Evolutionary conservation across 2,329 filamentous ascomycete genomes (phyloP), one percentile per base, ranked within the genome.

Genomic region (Nemania abortiva): DNA sequence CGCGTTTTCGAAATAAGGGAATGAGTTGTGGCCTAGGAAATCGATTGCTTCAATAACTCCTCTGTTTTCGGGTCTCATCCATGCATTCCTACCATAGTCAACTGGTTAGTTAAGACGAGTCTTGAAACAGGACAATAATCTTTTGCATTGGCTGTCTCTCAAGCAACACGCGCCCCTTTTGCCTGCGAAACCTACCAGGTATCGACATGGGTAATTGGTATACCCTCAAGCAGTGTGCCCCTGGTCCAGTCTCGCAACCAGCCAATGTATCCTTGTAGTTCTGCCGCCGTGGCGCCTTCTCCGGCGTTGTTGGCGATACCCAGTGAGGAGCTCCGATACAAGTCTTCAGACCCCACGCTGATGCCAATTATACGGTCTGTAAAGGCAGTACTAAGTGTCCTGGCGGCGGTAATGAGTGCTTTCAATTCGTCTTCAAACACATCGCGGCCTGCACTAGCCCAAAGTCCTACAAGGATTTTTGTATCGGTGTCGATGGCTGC

Each of bases 401-500:
- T 67, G 13, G 71, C 69, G 6, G 73, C 76, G 6, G 66, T 45
- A 18, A 73, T 50, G 39, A 79, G 71, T 6, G 77, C 74, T 15
- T 73, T 74, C 27, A 78, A 68, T 66, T 78, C 77, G 55, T 77
- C 76, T 62, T 75, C 66, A 57, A 72, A 76, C 13, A 65, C 63
- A 9, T 18, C 49, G 1, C 71, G 70, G 39, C 77, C 76, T 20
- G 75, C 74, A 45, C 75, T 77, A 13, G 76, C 76, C 76, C 76
- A 78, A 6, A 78, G 66, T 1, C 77, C 77, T 9, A 75, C 74
- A 10, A 78, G 67, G 2, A 78, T 70, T 3, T 71, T 65, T 2
- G 73, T 77, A 42, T 76, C 67, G 24, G 77, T 76, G 66, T 78
- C 76, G 60, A 78, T 74, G 55, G 76, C 77, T 31, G 77, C 77